Percentiles rank a stretch among this genome's conserved stretches.
Evolutionary conservation across 208 protist genomes (phyloP).

Genomic region (Acanthamoeba sp.): DNA sequence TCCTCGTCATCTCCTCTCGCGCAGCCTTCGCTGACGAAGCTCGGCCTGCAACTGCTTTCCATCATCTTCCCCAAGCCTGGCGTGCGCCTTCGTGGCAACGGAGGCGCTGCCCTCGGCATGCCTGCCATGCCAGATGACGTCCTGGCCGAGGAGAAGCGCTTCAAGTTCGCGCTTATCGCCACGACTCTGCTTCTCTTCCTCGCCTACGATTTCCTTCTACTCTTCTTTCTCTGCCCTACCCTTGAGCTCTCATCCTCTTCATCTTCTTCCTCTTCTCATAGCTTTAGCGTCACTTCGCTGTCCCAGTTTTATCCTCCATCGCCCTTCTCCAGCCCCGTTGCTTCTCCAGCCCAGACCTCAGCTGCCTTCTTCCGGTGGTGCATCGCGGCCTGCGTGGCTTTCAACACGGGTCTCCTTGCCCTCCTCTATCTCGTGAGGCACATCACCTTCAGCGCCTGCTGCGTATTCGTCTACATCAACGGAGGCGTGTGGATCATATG

Average conservation of each 20-base stretch:
- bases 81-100: neutral
- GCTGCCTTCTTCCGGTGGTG: neutral
- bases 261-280: neutral
- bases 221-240: slow-evolving; percentile 2
- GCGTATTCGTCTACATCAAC: slow-evolving; percentile 49
- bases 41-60: neutral
- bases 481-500: neutral
- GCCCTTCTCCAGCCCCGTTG: neutral
- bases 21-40: too few relatives aligned
- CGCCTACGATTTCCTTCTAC: neutral
- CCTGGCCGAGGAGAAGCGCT: neutral
- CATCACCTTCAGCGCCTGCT: neutral
- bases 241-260: neutral
- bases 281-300: too few relatives aligned
- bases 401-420: neutral
- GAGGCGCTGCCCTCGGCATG: neutral
- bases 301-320: neutral
- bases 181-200: slow-evolving; percentile 2
- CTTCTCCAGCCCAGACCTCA: neutral
- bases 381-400: neutral
- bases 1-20: neutral
- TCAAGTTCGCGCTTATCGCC: slow-evolving; percentile 19
- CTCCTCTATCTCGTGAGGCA: neutral
- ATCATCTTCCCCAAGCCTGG: neutral
- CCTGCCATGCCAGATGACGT: neutral